phyloP scores from a whole-genome alignment of 148 eudicot species.

The Fallopia convolvulus region DNA sequence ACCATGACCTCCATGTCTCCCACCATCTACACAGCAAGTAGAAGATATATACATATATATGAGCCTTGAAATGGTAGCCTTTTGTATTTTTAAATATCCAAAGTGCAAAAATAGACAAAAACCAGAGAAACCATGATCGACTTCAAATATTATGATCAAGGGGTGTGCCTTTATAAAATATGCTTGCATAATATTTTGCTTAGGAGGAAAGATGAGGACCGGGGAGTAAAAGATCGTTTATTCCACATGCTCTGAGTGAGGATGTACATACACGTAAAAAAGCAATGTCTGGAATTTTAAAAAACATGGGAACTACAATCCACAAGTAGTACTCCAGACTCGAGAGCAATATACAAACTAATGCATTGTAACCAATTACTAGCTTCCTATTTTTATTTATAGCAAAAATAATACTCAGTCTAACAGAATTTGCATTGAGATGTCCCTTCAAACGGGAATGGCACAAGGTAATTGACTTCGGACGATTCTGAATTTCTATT shows the following conservation, averaged over 20 bases:
- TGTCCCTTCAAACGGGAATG: conserved; percentile 4
- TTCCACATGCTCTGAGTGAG: background rate
- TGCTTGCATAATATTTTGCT: background rate
- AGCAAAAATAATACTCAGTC: background rate
- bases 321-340: background rate
- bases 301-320: background rate
- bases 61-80: background rate
- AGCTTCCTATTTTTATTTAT: background rate
- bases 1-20: conserved; percentile 55
- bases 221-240: background rate
- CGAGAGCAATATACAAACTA: background rate
- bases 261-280: background rate
- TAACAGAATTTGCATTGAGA: background rate
- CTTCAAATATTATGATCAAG: background rate
- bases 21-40: conserved; percentile 48
- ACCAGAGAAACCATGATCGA: background rate
- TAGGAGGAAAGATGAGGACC: background rate
- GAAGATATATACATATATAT: background rate
- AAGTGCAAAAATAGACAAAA: background rate
- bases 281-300: background rate
- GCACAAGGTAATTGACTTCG: background rate
- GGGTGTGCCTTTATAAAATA: background rate
- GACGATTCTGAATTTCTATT: background rate
- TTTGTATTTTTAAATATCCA: background rate
- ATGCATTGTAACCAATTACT: background rate